These are phyloP conservation scores for Parathielavia hyrcaniae DNA, from an alignment of 495 filamentous ascomycete species.

Conservation along the genomic window DNA sequence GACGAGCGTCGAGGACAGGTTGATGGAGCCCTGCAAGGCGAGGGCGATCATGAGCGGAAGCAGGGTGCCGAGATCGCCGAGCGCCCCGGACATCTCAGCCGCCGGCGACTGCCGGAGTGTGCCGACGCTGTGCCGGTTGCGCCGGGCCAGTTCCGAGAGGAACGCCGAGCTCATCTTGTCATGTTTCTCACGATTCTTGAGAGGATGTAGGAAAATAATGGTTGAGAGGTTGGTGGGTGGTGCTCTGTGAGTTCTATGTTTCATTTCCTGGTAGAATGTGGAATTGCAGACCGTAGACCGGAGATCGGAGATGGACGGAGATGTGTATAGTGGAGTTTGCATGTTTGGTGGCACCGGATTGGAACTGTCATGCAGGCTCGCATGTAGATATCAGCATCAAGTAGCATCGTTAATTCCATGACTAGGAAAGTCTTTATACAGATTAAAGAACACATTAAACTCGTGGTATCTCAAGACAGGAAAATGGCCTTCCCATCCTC, in stretches of 20 bases:
- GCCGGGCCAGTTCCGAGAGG: conserved; percentile 26
- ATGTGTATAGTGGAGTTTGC: not conserved
- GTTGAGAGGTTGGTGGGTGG: not conserved
- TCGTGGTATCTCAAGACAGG: conserved; percentile 4
- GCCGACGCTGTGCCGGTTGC: conserved; percentile 42
- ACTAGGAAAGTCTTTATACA: not conserved
- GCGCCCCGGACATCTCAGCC: conserved; percentile 78
- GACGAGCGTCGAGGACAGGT: conserved; percentile 74
- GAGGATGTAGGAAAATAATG: not conserved
- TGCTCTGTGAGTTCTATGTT: too few species aligned
- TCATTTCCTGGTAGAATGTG: too few species aligned
- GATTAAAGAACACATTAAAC: not conserved
- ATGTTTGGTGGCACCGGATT: not conserved
- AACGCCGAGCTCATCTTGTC: not conserved
- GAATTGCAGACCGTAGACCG: not conserved
- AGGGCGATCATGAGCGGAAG: conserved; percentile 84
- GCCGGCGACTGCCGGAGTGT: conserved; percentile 50
- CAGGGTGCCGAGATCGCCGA: conserved; percentile 88
- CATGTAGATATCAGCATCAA: too few species aligned
- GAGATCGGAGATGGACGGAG: too few species aligned
- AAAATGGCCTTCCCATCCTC: not conserved
- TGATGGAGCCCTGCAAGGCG: conserved; percentile 64
- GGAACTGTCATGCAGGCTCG: not conserved
- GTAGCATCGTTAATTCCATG: too few species aligned
- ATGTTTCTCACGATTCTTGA: not conserved